Conservation (phyloP, 192 early-diverging fungal genomes). For the Coemansia sp. region DNA sequence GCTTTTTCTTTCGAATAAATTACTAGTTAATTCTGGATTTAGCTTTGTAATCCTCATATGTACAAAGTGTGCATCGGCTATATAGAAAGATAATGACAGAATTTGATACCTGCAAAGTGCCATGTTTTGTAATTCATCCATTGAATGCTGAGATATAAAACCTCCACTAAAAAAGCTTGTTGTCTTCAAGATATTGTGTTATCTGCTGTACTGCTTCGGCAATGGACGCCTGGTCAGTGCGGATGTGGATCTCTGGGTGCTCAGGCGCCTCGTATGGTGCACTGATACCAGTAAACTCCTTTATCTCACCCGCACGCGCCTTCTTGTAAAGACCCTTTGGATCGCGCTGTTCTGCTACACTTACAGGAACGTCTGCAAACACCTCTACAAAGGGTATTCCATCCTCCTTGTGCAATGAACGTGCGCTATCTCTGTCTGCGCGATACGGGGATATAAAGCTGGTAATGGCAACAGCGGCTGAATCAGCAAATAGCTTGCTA, state of each 20-base stretch:
- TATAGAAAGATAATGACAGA: no score
- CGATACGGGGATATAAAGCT: slow-evolving; percentile 91
- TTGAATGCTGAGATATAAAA: no score
- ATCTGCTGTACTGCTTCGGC: slow-evolving; percentile 50
- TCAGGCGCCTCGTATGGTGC: slow-evolving; percentile 88
- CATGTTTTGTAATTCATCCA: no score
- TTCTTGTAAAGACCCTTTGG: slow-evolving; percentile 97
- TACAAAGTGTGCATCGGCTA: not conserved
- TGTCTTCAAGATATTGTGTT: slow-evolving; percentile 25
- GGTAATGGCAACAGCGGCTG: slow-evolving; percentile 77
- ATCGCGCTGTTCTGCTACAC: slow-evolving; percentile 86
- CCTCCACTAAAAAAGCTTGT: slow-evolving; percentile 33
- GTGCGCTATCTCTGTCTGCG: slow-evolving; percentile 76
- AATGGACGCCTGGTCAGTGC: slow-evolving; percentile 71
- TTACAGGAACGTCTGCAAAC: slow-evolving; percentile 82
- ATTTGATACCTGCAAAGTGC: no score
- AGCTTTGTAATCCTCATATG: not conserved
- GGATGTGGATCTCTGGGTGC: slow-evolving; percentile 82
- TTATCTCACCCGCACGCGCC: slow-evolving; percentile 90
- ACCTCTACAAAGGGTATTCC: slow-evolving; percentile 88
- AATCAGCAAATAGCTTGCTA: slow-evolving; percentile 86
- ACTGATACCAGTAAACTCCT: slow-evolving; percentile 94
- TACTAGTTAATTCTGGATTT: not conserved
- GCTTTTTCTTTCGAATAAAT: slow-evolving; percentile 2
- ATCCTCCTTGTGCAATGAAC: slow-evolving; percentile 72